Evolutionary conservation across 441 rosid genomes (phyloP), one percentile per base, ranked within the genome.

Genomic region (Pelargonium citronellum): DNA sequence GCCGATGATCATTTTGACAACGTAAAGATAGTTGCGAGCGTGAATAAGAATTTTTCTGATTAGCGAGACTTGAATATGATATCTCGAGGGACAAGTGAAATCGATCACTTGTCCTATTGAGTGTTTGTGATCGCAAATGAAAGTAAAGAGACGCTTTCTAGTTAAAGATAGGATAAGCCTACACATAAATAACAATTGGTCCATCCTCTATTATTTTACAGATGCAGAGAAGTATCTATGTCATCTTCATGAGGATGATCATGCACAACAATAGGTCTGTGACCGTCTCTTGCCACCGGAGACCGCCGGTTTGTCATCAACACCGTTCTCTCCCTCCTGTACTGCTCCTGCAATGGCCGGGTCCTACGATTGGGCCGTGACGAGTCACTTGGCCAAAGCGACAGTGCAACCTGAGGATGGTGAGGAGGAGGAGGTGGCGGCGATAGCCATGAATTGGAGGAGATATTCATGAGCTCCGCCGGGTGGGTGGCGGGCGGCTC

Each of bases 161-260:
- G 30, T 27, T 27, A 27, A 27, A 27, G 1, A 27, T 27, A 27
- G n/a, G 30, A 27, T 27, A 27, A 27, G 30, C 30, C 30, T 27
- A 27, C 30, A 27, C 30, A 27, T 27, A 27, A 27, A 27, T 27
- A 27, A 27, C 30, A 27, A 27, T 27, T 27, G 30, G 30, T 27
- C 1, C 30, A 27, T 27, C 30, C 30, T 27, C 30, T 27, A 27
- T 27, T 27, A 27, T 74, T 79, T 73, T 71, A 90, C 81, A 90
- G 86, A 80, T 83, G 96, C 60, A 90, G 96, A 79, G 96, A 87
- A 67, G 96, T 90, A 65, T 90, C 96, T 7, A 90, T 83, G 34
- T 85, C 84, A 64, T 77, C 83, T n/a, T n/a, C n/a, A 41, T 47
- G 15, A 47, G 53, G 53, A 47, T 47, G 12, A 47, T 11, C n/a